These are phyloP conservation scores for Phanerochaete carnosa DNA, from an alignment of 768 basidiomycete genomes.

Conservation along the genomic window DNA sequence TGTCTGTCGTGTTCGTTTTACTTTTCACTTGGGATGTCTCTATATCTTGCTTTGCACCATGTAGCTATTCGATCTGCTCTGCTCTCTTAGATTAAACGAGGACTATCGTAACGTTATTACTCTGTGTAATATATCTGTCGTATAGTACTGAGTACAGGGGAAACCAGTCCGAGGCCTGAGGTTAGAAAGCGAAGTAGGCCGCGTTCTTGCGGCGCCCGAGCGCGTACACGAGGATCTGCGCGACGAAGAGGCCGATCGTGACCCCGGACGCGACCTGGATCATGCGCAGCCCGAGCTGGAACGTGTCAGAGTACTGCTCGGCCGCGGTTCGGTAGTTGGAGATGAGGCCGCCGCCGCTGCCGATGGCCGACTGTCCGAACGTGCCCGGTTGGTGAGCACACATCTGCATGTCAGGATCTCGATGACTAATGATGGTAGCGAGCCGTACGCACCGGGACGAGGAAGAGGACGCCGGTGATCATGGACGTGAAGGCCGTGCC, in stretches of 20 bases:
- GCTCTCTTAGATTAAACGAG: not conserved
- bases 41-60: not conserved
- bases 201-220: slow-evolving; percentile 71
- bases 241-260: slow-evolving; percentile 80
- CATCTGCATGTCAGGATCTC: too few relatives aligned
- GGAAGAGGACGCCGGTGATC: slow-evolving; percentile 90
- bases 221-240: slow-evolving; percentile 76
- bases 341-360: slow-evolving; percentile 68
- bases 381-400: too few relatives aligned
- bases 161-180: slow-evolving; percentile 9
- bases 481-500: slow-evolving; percentile 88
- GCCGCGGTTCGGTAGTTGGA: slow-evolving; percentile 58
- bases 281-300: slow-evolving; percentile 79
- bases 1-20: not conserved
- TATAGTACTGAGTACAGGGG: not conserved
- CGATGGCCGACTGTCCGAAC: slow-evolving; percentile 72
- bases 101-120: not conserved
- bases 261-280: slow-evolving; percentile 83
- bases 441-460: slow-evolving; percentile 78
- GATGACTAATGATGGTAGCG: too few relatives aligned
- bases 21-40: not conserved
- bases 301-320: slow-evolving; percentile 72
- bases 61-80: not conserved
- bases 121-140: slow-evolving; percentile 1
- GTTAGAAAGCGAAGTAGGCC: slow-evolving; percentile 70